Evolutionary conservation across 116 monocot genomes (phyloP).

Genomic region (Dioscorea cayenensis): DNA sequence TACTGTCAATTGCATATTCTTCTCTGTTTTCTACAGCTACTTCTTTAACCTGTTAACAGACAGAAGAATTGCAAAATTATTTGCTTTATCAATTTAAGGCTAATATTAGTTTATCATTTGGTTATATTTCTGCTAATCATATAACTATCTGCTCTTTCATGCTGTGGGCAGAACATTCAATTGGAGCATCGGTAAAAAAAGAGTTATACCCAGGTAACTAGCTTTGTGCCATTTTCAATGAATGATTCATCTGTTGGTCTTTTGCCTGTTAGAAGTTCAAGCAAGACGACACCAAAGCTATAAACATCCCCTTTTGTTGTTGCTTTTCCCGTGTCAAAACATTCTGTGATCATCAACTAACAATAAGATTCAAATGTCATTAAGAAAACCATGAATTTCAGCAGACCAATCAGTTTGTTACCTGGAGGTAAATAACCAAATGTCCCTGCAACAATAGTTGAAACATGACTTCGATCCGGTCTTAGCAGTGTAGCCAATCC

Average conservation of each 20-base stretch:
- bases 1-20: conserved; percentile 51
- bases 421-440: conserved; percentile 88
- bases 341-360: conserved; percentile 32
- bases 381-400: not conserved
- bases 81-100: too few species aligned
- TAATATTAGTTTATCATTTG: too few species aligned
- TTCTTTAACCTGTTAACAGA: conserved; percentile 49
- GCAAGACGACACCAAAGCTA: conserved; percentile 78
- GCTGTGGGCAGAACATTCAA: not conserved
- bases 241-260: conserved; percentile 85
- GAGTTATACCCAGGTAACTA: conserved; percentile 72
- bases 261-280: conserved; percentile 77
- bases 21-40: conserved; percentile 47
- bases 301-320: conserved; percentile 84
- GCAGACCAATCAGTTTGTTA: not conserved
- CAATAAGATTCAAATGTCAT: not conserved
- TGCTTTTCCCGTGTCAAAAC: conserved; percentile 80
- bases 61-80: too few species aligned
- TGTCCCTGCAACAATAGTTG: conserved; percentile 76
- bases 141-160: not conserved
- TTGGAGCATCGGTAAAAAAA: not conserved
- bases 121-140: too few species aligned
- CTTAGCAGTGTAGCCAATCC: conserved; percentile 69
- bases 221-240: conserved; percentile 63
- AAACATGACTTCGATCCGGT: conserved; percentile 62